Evolutionary conservation across 2,329 filamentous ascomycete species (phyloP).

Genomic region (Bipolaris oryzae): DNA sequence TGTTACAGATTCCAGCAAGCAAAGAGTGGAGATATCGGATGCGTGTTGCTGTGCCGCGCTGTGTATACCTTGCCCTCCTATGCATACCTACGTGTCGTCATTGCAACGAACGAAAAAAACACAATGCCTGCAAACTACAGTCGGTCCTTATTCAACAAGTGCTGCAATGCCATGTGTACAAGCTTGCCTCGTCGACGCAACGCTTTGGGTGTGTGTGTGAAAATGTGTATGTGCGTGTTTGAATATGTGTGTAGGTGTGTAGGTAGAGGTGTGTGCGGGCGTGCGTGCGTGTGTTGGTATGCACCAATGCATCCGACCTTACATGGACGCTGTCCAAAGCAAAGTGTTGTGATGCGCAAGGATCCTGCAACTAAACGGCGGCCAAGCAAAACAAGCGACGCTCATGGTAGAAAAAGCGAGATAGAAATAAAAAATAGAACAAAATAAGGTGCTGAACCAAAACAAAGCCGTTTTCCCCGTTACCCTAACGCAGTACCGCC

Average conservation of each 20-base stretch:
- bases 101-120: conserved; percentile 23
- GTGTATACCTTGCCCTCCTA: conserved; percentile 10
- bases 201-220: not conserved
- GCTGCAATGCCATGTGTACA: conserved; percentile 32
- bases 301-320: conserved; percentile 6
- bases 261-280: not conserved
- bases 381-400: not conserved
- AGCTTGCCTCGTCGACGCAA: conserved; percentile 27
- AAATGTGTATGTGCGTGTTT: not conserved
- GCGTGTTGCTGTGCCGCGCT: conserved; percentile 19
- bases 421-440: not conserved
- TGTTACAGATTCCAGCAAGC: conserved; percentile 10
- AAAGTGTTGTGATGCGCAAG: conserved; percentile 14
- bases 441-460: conserved; percentile 3
- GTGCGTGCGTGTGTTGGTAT: not conserved
- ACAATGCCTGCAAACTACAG: conserved; percentile 7
- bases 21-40: conserved; percentile 20
- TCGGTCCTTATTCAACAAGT: conserved; percentile 21
- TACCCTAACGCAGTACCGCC: conserved; percentile 18
- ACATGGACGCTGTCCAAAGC: conserved; percentile 14
- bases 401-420: not conserved
- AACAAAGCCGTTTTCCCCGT: conserved; percentile 15
- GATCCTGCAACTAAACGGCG: not conserved
- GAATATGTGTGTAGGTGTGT: not conserved
- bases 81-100: conserved; percentile 37